Conservation (phyloP, 140 eudicot species). For the Stevia rebaudiana region DNA sequence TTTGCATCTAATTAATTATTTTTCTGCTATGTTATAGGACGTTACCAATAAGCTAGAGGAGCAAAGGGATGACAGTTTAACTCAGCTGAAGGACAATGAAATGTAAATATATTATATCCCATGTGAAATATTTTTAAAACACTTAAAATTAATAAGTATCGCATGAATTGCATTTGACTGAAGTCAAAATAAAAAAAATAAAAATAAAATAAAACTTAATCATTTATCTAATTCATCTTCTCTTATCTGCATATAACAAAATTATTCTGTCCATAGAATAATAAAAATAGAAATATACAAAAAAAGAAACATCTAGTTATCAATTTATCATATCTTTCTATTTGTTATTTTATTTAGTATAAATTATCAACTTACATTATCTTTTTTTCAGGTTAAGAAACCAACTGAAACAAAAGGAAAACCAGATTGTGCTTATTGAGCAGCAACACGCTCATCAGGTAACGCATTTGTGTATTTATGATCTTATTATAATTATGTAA, state of each 20-base stretch:
- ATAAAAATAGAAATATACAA: neutral
- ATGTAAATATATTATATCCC: slow-evolving; percentile 38
- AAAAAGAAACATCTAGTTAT: neutral
- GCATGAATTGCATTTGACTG: neutral
- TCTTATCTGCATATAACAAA: slow-evolving; percentile 5
- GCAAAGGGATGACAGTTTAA: slow-evolving; percentile 79
- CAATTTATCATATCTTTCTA: neutral
- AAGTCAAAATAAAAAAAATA: neutral
- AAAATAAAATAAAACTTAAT: neutral
- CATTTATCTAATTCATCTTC: neutral
- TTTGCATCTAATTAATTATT: slow-evolving; percentile 1
- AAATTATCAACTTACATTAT: neutral
- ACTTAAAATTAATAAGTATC: neutral
- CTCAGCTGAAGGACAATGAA: slow-evolving; percentile 89
- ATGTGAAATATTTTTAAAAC: neutral
- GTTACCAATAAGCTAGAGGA: slow-evolving; percentile 87
- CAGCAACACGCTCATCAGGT: slow-evolving; percentile 79
- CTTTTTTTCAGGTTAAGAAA: slow-evolving; percentile 55
- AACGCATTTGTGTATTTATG: slow-evolving; percentile 4
- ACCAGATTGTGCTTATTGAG: slow-evolving; percentile 73
- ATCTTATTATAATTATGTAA: neutral
- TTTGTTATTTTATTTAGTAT: too few species aligned
- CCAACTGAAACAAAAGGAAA: slow-evolving; percentile 81
- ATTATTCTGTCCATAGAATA: neutral
- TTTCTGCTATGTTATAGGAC: slow-evolving; percentile 42